Percentiles rank a stretch among this genome's conserved stretches.
Evolutionary conservation across 2,329 filamentous ascomycete genomes (phyloP).

Genomic region (Emergomyces orientalis): DNA sequence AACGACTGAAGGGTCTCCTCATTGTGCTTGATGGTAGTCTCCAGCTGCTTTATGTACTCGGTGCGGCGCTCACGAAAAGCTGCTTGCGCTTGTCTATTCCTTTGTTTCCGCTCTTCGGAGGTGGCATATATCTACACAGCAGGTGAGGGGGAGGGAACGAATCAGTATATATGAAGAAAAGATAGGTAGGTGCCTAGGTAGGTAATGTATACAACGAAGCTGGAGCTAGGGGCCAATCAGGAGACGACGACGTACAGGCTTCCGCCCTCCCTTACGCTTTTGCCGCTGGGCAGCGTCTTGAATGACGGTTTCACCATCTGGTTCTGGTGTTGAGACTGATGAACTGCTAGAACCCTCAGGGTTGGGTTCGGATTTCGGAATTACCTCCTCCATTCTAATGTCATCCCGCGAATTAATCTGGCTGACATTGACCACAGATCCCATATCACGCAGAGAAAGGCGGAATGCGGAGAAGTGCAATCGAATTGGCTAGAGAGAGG

Average conservation of each 20-base stretch:
- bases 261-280: constrained; percentile 95
- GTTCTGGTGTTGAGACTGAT: constrained; percentile 39
- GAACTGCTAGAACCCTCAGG: constrained; percentile 37
- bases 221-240: constrained; percentile 1
- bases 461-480: neutral
- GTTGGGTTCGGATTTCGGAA: constrained; percentile 35
- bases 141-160: constrained; percentile 13
- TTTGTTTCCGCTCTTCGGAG: constrained; percentile 94
- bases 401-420: constrained; percentile 32
- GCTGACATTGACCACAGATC: constrained; percentile 36
- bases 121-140: constrained; percentile 81
- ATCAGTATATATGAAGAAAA: constrained; percentile 11
- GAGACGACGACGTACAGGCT: constrained; percentile 60
- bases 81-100: constrained; percentile 93
- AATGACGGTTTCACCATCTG: constrained; percentile 32
- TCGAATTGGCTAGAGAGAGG: neutral
- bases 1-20: constrained; percentile 88
- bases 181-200: constrained; percentile 3
- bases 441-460: constrained; percentile 24
- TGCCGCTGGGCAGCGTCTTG: constrained; percentile 47
- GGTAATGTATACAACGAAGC: too few species aligned
- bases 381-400: constrained; percentile 30
- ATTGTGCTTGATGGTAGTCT: constrained; percentile 94
- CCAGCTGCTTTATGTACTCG: constrained; percentile 98
- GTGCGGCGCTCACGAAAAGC: constrained; percentile 94